Conservation (phyloP, 2,329 filamentous ascomycete genomes). For the Nakataea oryzae region DNA sequence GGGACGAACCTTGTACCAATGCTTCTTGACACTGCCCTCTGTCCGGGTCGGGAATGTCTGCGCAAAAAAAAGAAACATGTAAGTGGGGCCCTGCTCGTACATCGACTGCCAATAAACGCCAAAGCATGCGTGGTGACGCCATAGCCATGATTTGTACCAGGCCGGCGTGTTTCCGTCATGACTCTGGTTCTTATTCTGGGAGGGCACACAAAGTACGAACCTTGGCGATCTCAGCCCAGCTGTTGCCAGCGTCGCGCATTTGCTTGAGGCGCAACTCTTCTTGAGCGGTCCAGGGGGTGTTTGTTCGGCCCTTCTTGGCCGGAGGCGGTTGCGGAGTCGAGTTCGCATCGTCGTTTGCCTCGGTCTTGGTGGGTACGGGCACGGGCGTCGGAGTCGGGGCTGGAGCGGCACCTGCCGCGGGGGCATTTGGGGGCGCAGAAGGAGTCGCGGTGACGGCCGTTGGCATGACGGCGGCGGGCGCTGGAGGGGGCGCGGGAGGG, state of each 20-base stretch:
- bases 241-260: constrained; percentile 87
- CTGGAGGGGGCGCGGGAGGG: constrained; percentile 15
- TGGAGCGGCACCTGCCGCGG: constrained; percentile 5
- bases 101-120: not conserved
- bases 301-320: constrained; percentile 91
- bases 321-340: constrained; percentile 36
- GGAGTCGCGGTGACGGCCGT: constrained; percentile 23
- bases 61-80: not conserved
- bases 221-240: constrained; percentile 98
- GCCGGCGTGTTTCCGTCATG: not conserved
- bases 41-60: constrained; percentile 88
- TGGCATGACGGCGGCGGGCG: constrained; percentile 21
- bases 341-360: constrained; percentile 19
- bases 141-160: not conserved
- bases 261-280: constrained; percentile 88
- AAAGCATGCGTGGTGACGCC: not conserved
- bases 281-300: constrained; percentile 93
- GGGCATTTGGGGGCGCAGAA: constrained; percentile 17
- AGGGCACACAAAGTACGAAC: constrained; percentile 32
- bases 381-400: constrained; percentile 5
- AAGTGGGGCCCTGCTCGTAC: not conserved
- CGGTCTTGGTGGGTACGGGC: constrained; percentile 15
- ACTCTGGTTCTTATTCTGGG: not conserved
- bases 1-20: constrained; percentile 84
- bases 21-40: constrained; percentile 97